Conservation (phyloP, 495 filamentous ascomycete species). For the Podospora conica region DNA sequence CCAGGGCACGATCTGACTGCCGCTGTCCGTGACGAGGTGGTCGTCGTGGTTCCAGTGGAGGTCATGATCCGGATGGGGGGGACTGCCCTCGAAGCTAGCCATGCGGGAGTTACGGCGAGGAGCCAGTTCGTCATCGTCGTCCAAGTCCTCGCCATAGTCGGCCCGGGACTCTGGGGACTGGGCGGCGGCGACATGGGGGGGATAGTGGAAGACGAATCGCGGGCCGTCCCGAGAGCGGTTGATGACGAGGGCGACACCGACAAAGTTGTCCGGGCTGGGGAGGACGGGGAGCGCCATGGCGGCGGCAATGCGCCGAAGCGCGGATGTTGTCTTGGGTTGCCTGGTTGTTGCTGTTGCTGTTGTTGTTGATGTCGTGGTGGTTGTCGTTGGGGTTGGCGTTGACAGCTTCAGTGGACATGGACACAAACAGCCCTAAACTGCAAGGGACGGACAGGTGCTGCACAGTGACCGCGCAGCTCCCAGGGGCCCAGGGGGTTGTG, state of each 20-base stretch:
- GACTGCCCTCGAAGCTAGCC: slow-evolving; percentile 23
- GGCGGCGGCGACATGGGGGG: slow-evolving; percentile 39
- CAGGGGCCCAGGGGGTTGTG: too few relatives aligned
- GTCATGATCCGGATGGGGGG: slow-evolving; percentile 32
- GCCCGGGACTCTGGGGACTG: slow-evolving; percentile 14
- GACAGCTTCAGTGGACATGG: not conserved
- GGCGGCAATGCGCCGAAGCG: not conserved
- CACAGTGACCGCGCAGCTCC: not conserved
- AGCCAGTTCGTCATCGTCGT: slow-evolving; percentile 40
- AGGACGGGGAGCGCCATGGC: slow-evolving; percentile 41
- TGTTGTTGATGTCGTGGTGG: not conserved
- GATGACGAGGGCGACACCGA: slow-evolving; percentile 76
- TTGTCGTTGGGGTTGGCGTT: not conserved
- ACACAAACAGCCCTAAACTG: not conserved
- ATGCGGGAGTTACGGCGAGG: slow-evolving; percentile 27
- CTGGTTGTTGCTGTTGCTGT: not conserved
- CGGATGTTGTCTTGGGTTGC: not conserved
- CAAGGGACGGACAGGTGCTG: not conserved
- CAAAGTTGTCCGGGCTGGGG: slow-evolving; percentile 47
- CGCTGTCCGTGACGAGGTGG: slow-evolving; percentile 44
- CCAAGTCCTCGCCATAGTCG: slow-evolving; percentile 30
- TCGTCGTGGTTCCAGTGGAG: slow-evolving; percentile 53
- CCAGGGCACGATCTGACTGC: slow-evolving; percentile 59
- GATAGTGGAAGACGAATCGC: slow-evolving; percentile 87
- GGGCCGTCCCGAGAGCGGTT: slow-evolving; percentile 76